These are phyloP conservation scores for Nothophoma quercina DNA, from an alignment of 2,329 filamentous ascomycete species.

Conservation along the genomic window DNA sequence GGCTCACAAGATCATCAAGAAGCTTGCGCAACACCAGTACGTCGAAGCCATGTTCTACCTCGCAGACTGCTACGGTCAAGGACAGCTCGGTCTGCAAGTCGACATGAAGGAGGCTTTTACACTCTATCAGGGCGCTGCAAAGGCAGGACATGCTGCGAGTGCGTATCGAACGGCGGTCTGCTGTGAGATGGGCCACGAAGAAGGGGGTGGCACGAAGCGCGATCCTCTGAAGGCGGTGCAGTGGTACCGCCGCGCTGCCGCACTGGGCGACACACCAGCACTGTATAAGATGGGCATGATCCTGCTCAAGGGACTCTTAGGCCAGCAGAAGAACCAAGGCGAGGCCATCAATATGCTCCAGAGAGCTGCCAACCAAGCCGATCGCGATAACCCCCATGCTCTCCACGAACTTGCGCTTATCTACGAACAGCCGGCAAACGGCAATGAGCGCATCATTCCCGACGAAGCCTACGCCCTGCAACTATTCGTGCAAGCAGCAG, in stretches of 20 bases:
- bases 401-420: slow-evolving; percentile 82
- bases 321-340: slow-evolving; percentile 79
- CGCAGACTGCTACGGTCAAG: slow-evolving; percentile 87
- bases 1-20: slow-evolving; percentile 90
- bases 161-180: slow-evolving; percentile 96
- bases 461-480: slow-evolving; percentile 84
- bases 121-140: slow-evolving; percentile 92
- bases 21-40: slow-evolving; percentile 76
- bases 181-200: slow-evolving; percentile 94
- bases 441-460: slow-evolving; percentile 70
- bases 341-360: slow-evolving; percentile 94
- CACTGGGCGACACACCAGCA: slow-evolving; percentile 86
- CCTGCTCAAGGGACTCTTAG: slow-evolving; percentile 88
- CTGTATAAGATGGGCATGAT: slow-evolving; percentile 99
- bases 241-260: slow-evolving; percentile 95
- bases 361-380: slow-evolving; percentile 86
- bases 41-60: slow-evolving; percentile 91
- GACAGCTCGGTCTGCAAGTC: slow-evolving; percentile 76
- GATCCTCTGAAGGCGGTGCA: slow-evolving; percentile 95
- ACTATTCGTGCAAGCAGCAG: slow-evolving; percentile 84
- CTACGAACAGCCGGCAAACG: slow-evolving; percentile 68
- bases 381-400: slow-evolving; percentile 90
- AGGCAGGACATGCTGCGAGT: slow-evolving; percentile 82
- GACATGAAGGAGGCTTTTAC: slow-evolving; percentile 94
- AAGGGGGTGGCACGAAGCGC: slow-evolving; percentile 88